Base-by-base conservation (phyloP, 148 eudicot species). In the Heliosperma pusillum region DNA sequence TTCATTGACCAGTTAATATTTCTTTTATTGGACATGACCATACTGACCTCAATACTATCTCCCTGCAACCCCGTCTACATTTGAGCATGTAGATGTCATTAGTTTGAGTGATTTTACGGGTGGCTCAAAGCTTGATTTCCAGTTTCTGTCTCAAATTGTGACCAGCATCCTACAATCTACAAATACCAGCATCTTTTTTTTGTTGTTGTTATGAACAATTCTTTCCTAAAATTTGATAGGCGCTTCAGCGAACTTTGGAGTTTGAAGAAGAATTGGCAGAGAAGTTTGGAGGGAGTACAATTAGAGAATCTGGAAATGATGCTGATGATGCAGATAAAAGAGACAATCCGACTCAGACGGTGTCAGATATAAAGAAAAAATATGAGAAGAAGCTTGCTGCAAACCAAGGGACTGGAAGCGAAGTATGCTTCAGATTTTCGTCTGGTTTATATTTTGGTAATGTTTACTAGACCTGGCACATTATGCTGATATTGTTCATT, bases 201-300 rank as follows among this genome's bases (percentile, higher is more conserved):
- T 73, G 9, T 62, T 19, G 60, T 52, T 55, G 67, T 24, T 33
- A 17, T 4, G 3, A 12, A 50, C 16, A 9, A 50, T 50, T 50
- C 21, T 65, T 25, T 25, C 33, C 19, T 40, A 9, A 66, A 73
- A 30, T 70, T 84, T 69, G 53, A 70, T 74, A 94, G 98, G 98
- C 98, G 7, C 79, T 95, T 80, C 98, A 95, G 78, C 83, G 98
- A 71, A 95, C 98, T 77, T 78, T 92, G 77, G 98, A 95, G 77
- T 95, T 95, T 81, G 98, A 95, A 85, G 97, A 92, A 66, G 98
- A 95, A 81, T 79, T 92, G 66, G 98, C 97, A 15, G 97, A 92
- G 72, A 95, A 90, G 75, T 95, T 92, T 87, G 97, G 98, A 60
- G 93, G 91, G 65, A 90, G 87, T 33, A 80, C 91, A 29, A 80